These are phyloP conservation scores for Russula lepida DNA, from an alignment of 768 basidiomycete genomes.

Conservation along the genomic window DNA sequence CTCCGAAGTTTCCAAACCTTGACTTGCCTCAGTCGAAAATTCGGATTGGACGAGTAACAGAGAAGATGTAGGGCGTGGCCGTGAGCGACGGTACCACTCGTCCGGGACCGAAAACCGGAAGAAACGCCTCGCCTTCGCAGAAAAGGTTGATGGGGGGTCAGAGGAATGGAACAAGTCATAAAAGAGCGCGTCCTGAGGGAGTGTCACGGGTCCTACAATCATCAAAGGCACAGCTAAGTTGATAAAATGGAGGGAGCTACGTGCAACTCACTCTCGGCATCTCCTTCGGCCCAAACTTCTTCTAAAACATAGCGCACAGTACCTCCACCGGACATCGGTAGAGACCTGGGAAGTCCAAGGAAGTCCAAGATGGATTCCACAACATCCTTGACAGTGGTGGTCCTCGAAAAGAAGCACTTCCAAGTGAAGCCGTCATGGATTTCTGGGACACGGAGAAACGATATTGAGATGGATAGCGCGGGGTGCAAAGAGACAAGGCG, in stretches of 20 bases:
- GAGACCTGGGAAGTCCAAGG: slow-evolving; percentile 56
- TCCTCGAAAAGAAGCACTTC: slow-evolving; percentile 55
- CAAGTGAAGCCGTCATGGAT: slow-evolving; percentile 65
- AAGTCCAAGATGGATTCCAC: slow-evolving; percentile 47
- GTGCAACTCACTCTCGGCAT: slow-evolving; percentile 42
- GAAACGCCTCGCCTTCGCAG: slow-evolving; percentile 34
- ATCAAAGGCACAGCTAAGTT: neutral
- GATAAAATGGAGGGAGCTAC: neutral
- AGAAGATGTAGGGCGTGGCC: slow-evolving; percentile 42
- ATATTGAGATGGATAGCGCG: slow-evolving; percentile 41
- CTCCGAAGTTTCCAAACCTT: slow-evolving; percentile 42
- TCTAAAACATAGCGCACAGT: slow-evolving; percentile 67
- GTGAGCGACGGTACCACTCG: slow-evolving; percentile 71
- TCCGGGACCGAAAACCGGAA: slow-evolving; percentile 68
- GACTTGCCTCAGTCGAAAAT: slow-evolving; percentile 40
- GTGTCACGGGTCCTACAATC: slow-evolving; percentile 35
- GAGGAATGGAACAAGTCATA: slow-evolving; percentile 38
- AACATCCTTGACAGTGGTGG: slow-evolving; percentile 46
- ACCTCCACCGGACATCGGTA: slow-evolving; percentile 62
- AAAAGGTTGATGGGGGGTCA: slow-evolving; percentile 35
- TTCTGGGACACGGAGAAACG: slow-evolving; percentile 65
- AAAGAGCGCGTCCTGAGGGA: slow-evolving; percentile 37
- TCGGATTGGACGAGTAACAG: slow-evolving; percentile 44
- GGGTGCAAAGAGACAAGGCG: slow-evolving; percentile 68
- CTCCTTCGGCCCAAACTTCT: slow-evolving; percentile 50